A percentile compares a stretch with the other conserved stretches of the same genome.
Conservation (phyloP, 192 early-diverging fungal species). For the Umbelopsis sp. region DNA sequence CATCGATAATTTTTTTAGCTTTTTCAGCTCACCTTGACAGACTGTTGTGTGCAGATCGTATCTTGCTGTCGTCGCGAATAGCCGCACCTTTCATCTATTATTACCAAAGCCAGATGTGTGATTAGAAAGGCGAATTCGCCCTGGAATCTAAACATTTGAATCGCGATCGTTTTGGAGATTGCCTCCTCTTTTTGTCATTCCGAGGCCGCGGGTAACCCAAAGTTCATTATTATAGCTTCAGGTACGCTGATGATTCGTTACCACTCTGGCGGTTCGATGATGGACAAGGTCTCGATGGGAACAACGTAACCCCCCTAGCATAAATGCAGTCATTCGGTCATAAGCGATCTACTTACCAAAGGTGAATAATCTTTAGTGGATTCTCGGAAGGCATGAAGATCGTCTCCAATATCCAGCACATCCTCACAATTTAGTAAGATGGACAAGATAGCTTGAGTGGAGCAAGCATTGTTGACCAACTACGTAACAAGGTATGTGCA, state of each 20-base stretch:
- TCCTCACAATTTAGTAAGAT: conserved; percentile 60
- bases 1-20: background rate
- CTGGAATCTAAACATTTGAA: background rate
- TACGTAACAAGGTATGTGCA: conserved; percentile 35
- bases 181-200: too few relatives aligned
- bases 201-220: too few relatives aligned
- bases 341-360: conserved; percentile 36
- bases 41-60: conserved; percentile 15
- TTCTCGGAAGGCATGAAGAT: conserved; percentile 58
- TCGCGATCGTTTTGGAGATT: too few relatives aligned
- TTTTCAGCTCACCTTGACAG: background rate
- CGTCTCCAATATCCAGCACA: conserved; percentile 58
- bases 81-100: conserved; percentile 56
- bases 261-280: too few relatives aligned
- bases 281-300: too few relatives aligned
- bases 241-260: too few relatives aligned
- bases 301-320: too few relatives aligned
- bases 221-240: too few relatives aligned
- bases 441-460: conserved; percentile 70
- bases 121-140: background rate
- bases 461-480: conserved; percentile 71
- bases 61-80: conserved; percentile 13
- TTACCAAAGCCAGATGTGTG: background rate
- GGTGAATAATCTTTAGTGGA: conserved; percentile 62
- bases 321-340: background rate